phyloP scores from a whole-genome alignment of 2,329 filamentous ascomycete species.

The Sporothrix schenckii region DNA sequence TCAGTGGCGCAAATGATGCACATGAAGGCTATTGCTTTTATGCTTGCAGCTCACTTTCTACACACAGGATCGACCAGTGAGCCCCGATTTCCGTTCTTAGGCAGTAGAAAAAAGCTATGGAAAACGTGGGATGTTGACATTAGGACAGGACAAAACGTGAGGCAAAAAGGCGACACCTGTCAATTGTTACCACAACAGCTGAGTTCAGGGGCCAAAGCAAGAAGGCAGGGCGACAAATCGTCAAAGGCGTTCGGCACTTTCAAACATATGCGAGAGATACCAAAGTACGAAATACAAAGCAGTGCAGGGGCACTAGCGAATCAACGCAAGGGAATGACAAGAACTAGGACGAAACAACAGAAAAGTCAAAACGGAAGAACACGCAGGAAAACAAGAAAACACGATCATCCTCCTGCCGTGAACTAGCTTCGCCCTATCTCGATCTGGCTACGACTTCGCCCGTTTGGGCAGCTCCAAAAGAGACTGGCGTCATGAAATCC shows the following conservation, averaged over 20 bases:
- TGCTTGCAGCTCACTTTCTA: background rate
- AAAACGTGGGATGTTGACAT: constrained; percentile 19
- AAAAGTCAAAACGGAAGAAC: background rate
- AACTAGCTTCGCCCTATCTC: constrained; percentile 2
- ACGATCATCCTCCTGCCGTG: background rate
- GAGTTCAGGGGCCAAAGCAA: background rate
- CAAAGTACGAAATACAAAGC: background rate
- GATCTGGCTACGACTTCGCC: constrained; percentile 15
- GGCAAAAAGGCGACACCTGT: background rate
- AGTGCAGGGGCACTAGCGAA: background rate
- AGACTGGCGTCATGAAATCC: no score
- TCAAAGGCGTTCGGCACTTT: no score
- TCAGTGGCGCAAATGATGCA: no score
- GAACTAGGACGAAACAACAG: background rate
- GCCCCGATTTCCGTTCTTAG: background rate
- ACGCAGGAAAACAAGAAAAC: background rate
- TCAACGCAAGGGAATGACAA: background rate
- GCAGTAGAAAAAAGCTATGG: background rate
- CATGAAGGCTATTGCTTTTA: no score
- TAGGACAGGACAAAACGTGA: background rate
- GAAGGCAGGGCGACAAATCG: no score
- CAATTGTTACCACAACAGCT: background rate
- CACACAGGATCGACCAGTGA: background rate
- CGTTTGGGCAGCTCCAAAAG: constrained; percentile 12
- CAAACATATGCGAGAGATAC: background rate